These are phyloP conservation scores for Pseudotsuga menziesii DNA, from an alignment of 75 land plant species.

Conservation along the genomic window DNA sequence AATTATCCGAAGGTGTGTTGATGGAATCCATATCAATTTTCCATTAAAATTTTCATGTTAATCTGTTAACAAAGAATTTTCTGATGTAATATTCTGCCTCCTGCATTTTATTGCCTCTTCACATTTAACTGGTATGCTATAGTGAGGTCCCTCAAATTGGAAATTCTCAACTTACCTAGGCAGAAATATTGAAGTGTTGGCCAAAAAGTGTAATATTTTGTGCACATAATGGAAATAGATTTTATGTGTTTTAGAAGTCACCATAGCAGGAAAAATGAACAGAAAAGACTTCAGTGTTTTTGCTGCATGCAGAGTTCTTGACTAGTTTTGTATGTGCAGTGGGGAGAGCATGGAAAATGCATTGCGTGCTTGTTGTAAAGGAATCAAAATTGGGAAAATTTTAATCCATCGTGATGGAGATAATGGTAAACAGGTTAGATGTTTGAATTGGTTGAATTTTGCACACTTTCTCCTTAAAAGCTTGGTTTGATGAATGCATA, in stretches of 20 bases:
- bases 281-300: background rate
- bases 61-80: background rate
- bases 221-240: background rate
- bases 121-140: background rate
- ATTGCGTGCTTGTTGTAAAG: conserved; percentile 40
- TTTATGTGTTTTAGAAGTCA: background rate
- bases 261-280: background rate
- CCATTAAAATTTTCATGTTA: background rate
- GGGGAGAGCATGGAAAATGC: conserved; percentile 46
- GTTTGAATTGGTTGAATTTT: conserved; percentile 15
- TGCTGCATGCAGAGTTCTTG: background rate
- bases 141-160: background rate
- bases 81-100: background rate
- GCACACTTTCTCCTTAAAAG: conserved; percentile 3
- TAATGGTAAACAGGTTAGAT: conserved; percentile 30
- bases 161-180: background rate
- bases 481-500: background rate
- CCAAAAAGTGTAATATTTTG: background rate
- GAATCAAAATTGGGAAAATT: conserved; percentile 42
- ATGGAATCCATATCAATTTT: background rate
- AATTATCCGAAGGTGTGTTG: conserved; percentile 67
- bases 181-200: background rate
- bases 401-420: conserved; percentile 41
- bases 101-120: background rate
- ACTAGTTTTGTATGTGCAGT: conserved; percentile 1